Evolutionary conservation across 2,329 filamentous ascomycete species (phyloP), one percentile per base, ranked within the genome.

Genomic region (Neoascochyta sp.): DNA sequence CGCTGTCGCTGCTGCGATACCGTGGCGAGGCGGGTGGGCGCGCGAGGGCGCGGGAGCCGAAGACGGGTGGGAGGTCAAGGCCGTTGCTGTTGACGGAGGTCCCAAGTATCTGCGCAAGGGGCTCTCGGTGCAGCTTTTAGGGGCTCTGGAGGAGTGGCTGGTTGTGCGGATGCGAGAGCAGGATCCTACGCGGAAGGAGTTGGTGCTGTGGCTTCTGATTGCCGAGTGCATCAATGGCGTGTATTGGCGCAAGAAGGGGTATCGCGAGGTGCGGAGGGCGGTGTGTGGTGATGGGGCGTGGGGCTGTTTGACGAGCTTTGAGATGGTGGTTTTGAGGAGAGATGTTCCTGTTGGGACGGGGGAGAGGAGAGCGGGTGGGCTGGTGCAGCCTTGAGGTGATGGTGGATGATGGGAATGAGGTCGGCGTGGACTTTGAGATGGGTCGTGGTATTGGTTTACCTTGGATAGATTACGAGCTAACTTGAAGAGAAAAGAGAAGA

Each of bases 161-260:
- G 22, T 48, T 3, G 32, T 21, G 11, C 26, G 17, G 3, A 30
- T 30, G 10, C 26, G 32, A 11, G 7, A 15, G 19, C 16, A 25
- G 13, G n/a, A n/a, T n/a, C n/a, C n/a, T n/a, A n/a, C n/a, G n/a
- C n/a, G n/a, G n/a, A n/a, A n/a, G n/a, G n/a, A n/a, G n/a, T 17
- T 53, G 13, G 32, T 14, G 2, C 19, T 56, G 8, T 58, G 51
- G 54, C 43, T 58, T 5, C 9, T 48, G 11, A 41, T 43, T 0
- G 50, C 43, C 3, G 52, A 58, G 16, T 46, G 40, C 27, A 24
- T 52, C 3, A 52, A 50, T 18, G 52, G 51, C 3, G 32, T 12
- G 2, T 58, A 58, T 33, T 57, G 54, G 54, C 39, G 46, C 14
- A 49, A 35, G 26, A 48, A 36, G 25, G 52, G 54, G 9, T 55